Evolutionary conservation across 371 early-diverging fungal species (phyloP), one percentile per base, ranked within the genome.

Genomic region (Lichtheimia ornata): DNA sequence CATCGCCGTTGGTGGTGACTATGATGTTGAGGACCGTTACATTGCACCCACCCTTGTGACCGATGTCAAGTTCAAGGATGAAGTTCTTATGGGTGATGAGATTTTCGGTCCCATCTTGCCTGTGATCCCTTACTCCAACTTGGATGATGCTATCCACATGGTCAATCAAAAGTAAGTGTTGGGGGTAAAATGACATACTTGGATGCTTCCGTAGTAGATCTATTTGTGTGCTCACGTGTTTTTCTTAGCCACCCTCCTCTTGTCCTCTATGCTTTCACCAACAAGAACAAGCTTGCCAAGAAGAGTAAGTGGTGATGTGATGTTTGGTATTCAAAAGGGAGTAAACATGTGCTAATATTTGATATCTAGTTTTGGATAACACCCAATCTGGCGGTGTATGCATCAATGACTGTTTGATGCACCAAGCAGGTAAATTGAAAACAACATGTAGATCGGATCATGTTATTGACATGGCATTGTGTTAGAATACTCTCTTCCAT

Each of bases 91-190:
- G 62, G 72, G 67, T 15, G 71, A 70, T 18, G 54, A 93, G 63
- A 67, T 93, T 45, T 93, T 93, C 77, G 93, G 91, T 5, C 97
- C 97, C 2, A 71, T 96, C 40, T 70, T 97, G 63, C 94, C 94
- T 4, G 65, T 71, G 27, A 64, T 71, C 25, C n/a, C 62, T 20
- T 64, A 64, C 54, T 51, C 56, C 22, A 62, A 56, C 28, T 47
- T 71, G 44, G 71, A 71, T 53, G 67, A 66, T 17, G 71, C 71
- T 11, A 66, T 71, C 54, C 57, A 58, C 25, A 54, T 67, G 57
- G 54, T 71, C 50, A 66, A 71, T 25, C 51, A 62, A 52, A 71
- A 66, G 71, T 71, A 66, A 62, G 70, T 41, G 4, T 45, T 0
- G 9, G 13, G 7, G 30, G 18, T 51, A 30, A 30, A 12, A 28